A percentile compares a stretch with the other conserved stretches of the same genome.
These are phyloP conservation scores for Spathaspora gorwiae DNA, from an alignment of 805 yeast genomes.

Conservation along the genomic window DNA sequence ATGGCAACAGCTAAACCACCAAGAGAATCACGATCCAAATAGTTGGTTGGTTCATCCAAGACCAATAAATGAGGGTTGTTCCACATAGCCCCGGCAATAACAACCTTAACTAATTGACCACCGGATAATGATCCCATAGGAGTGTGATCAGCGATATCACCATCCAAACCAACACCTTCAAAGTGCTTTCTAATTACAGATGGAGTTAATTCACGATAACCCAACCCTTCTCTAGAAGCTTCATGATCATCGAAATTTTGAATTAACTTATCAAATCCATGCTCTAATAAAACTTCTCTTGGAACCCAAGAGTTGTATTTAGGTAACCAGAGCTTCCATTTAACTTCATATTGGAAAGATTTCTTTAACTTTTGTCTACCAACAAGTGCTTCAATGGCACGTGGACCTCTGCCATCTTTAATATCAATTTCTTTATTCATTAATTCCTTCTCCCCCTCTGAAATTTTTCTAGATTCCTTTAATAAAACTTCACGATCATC, in stretches of 20 bases:
- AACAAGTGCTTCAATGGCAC: conserved; percentile 88
- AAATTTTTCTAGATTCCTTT: conserved; percentile 87
- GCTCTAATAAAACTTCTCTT: conserved; percentile 72
- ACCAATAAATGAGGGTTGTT: conserved; percentile 96
- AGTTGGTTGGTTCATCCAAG: conserved; percentile 96
- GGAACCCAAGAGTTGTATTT: conserved; percentile 92
- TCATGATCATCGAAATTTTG: conserved; percentile 46
- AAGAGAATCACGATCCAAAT: conserved; percentile 93
- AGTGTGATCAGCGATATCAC: conserved; percentile 97
- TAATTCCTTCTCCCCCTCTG: conserved; percentile 67
- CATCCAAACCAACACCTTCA: conserved; percentile 95
- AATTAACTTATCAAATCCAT: conserved; percentile 41
- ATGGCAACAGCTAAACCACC: conserved; percentile 98
- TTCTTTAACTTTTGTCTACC: conserved; percentile 97
- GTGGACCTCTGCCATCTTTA: conserved; percentile 82
- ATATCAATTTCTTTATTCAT: conserved; percentile 76
- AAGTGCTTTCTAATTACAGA: conserved; percentile 92
- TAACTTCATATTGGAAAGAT: conserved; percentile 93
- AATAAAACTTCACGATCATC: conserved; percentile 95
- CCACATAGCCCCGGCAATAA: conserved; percentile 99
- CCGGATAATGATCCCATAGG: conserved; percentile 96
- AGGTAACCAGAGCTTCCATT: conserved; percentile 85
- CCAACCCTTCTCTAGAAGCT: conserved; percentile 47
- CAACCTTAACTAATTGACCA: conserved; percentile 97
- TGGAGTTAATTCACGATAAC: conserved; percentile 60